Evolutionary conservation across 192 early-diverging fungal genomes (phyloP), one percentile per base, ranked within the genome.

Genomic region (Coemansia sp.): DNA sequence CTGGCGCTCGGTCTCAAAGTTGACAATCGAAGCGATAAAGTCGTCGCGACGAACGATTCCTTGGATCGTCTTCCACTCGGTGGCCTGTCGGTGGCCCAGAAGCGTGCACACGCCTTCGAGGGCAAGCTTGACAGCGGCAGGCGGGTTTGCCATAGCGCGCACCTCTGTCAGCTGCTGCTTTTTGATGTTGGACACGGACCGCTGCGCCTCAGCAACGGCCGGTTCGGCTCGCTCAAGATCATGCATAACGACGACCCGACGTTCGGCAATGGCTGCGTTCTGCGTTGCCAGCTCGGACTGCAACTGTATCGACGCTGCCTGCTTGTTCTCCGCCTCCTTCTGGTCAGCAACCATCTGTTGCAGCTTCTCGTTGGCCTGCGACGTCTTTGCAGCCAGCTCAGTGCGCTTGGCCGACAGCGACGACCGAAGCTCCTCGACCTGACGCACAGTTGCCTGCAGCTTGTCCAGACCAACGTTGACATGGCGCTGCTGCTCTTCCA

Each of bases 401-500:
- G 78, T 83, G 69, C 91, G 90, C 80, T 98, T 96, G 72, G 88
- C 86, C 36, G 91, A 93, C 64, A 99, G 87, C 65, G 91, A 91
- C 66, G 72, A 85, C 32, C 96, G 90, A 55, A 99, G 87, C 74
- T 97, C 93, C 80, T 96, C 93, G 1, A 99, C 98, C 84, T 97
- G 95, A 36, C 86, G 75, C 11, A 99, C 95, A 17, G 98, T 99
- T 55, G 93, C 93, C 71, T 90, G 88, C 67, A 99, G 89, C 78
- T 95, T 96, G 70, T 97, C 98, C 67, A 99, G 81, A 55, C 98
- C 98, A 68, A 97, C 92, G 68, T 96, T 96, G 64, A 99, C 88
- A 67, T 99, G 98, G 28, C 96, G 91, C 78, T 99, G 98, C 79
- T 96, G 96, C 68, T 98, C 97, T 83, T 99, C 97, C 14, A 99